Conservation (phyloP, 495 filamentous ascomycete genomes). For the Halenospora varia region DNA sequence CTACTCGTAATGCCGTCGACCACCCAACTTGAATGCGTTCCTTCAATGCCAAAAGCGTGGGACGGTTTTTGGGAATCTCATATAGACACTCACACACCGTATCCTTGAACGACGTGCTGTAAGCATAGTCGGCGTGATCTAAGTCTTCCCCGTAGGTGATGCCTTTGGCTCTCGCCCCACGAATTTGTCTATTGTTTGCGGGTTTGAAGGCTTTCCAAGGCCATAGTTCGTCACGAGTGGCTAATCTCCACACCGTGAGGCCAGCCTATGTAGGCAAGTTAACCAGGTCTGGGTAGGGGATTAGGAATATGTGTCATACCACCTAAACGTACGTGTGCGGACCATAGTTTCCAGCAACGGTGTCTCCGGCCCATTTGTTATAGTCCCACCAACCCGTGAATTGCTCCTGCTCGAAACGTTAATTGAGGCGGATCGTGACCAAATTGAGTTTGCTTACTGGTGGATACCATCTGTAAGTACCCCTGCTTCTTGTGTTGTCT, state of each 20-base stretch:
- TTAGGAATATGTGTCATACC: no score
- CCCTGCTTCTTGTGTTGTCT: no score
- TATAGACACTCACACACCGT: conserved; percentile 8
- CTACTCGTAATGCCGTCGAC: no score
- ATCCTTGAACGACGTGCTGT: not conserved
- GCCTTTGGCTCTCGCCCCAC: not conserved
- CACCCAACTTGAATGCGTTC: not conserved
- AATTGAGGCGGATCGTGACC: not conserved
- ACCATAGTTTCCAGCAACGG: conserved; percentile 1
- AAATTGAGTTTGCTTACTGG: no score
- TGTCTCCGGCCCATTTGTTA: not conserved
- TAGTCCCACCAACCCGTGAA: conserved; percentile 3
- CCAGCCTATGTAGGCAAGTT: no score
- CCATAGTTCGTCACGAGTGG: no score
- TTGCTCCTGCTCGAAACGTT: no score
- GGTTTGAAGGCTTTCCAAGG: no score
- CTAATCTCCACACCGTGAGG: no score
- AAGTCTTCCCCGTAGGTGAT: not conserved
- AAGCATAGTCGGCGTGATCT: not conserved
- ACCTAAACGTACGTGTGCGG: not conserved
- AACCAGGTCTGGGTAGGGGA: no score
- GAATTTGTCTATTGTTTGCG: no score
- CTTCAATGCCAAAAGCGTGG: not conserved
- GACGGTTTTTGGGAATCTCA: conserved; percentile 2
- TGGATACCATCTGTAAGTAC: no score